Evolutionary conservation across 2,329 filamentous ascomycete species (phyloP), one percentile per base, ranked within the genome.

Genomic region (Fusarium veterinarium): DNA sequence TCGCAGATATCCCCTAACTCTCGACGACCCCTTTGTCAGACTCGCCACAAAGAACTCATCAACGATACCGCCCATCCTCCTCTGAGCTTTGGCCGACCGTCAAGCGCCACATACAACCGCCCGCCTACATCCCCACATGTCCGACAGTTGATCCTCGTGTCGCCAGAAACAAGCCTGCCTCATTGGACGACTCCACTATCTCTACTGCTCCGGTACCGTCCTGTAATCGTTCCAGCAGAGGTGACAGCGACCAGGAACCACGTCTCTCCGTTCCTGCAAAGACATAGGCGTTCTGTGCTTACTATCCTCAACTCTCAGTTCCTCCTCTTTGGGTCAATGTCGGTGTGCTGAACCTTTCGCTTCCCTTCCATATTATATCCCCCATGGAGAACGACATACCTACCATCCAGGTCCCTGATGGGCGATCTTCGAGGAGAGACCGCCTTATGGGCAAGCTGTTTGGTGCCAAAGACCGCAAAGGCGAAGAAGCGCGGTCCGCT

Each of bases 361-460:
- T 61, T 69, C 44, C 68, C 58, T 52, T 61, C 62, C 53, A 49
- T 73, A 65, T 77, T 60, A 45, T 49, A 63, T 64, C 62, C 64
- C 65, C 72, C 70, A 87, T 86, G 83, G 85, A 87, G 76, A 85
- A 85, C 81, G 83, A 85, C 65, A 78, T 80, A 63, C 78, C 81
- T 56, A 78, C 77, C 64, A 73, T 80, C 71, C 77, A 79, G 52
- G 75, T 77, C 72, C 80, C 83, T 63, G 84, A 85, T 68, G 81
- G 80, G 65, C 81, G 82, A 64, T 78, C 79, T 67, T 85, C 85
- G 40, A 85, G 83, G 79, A 83, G 86, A 75, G 85, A 86, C 76
- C 89, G 90, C 68, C 80, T 91, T 51, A 91, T 91, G 86, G 89
- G 89, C 73, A 91, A 90, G 83, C 83, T 91, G 64, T 91, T 91